Evolutionary conservation across 148 eudicot species (phyloP).

Genomic region (Vaccinium vitisidaea): DNA sequence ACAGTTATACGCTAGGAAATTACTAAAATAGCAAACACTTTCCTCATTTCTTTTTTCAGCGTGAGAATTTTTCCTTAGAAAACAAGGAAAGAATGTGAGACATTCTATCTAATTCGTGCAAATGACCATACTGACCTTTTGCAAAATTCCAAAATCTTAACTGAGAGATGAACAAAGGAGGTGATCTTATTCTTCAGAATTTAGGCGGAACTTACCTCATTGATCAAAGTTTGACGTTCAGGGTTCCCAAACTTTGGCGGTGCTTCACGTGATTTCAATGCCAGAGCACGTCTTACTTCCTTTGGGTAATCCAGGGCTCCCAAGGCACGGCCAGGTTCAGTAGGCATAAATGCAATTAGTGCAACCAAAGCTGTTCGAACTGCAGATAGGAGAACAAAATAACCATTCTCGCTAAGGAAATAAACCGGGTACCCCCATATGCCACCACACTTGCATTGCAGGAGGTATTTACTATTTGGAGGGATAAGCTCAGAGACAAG

Average conservation of each 20-base stretch:
- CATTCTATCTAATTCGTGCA: not conserved
- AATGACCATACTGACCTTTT: not conserved
- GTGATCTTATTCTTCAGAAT: not conserved
- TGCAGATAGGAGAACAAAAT: not conserved
- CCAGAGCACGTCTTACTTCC: not conserved
- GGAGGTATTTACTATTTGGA: not conserved
- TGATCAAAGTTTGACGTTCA: not conserved
- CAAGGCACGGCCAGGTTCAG: not conserved
- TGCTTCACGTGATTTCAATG: not conserved
- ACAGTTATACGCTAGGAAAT: not conserved
- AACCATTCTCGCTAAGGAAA: not conserved
- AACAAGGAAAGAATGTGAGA: not conserved
- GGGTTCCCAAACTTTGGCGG: not conserved
- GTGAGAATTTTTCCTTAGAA: not conserved
- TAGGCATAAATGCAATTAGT: constrained; percentile 3
- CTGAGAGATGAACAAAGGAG: not conserved
- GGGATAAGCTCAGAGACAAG: not conserved
- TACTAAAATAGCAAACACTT: not conserved
- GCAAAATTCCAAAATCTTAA: not conserved
- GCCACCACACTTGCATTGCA: not conserved
- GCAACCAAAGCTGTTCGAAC: constrained; percentile 7
- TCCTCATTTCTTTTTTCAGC: not conserved
- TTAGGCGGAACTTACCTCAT: not conserved
- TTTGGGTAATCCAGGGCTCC: not conserved
- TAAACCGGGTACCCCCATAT: not conserved